Percentiles rank a stretch among this genome's conserved stretches.
These are phyloP conservation scores for Clarkia xantiana DNA, from an alignment of 345 rosid species.

Conservation along the genomic window DNA sequence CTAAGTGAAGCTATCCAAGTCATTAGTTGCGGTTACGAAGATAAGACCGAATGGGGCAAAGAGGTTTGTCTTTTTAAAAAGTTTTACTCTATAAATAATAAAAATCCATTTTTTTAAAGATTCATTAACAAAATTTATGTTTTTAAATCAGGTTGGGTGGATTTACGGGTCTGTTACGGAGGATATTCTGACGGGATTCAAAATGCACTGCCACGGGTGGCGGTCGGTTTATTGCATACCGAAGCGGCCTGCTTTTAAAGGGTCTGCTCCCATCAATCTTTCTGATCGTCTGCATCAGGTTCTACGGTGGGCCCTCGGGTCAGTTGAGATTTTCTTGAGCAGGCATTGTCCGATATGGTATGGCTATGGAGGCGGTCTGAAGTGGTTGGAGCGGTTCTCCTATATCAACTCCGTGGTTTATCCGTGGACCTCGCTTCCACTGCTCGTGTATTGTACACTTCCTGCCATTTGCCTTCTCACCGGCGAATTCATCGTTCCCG, in stretches of 20 bases:
- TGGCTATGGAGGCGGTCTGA: conserved; percentile 57
- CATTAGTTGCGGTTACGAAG: conserved; percentile 61
- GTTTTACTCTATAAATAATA: not conserved
- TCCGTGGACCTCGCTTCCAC: conserved; percentile 55
- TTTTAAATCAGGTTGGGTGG: conserved; percentile 42
- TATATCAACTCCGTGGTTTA: conserved; percentile 49
- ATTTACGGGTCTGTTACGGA: conserved; percentile 74
- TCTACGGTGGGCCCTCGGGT: conserved; percentile 61
- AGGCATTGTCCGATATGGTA: conserved; percentile 67
- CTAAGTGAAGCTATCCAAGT: conserved; percentile 65
- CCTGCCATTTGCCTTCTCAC: conserved; percentile 56
- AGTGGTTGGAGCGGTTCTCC: conserved; percentile 49
- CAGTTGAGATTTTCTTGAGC: conserved; percentile 62
- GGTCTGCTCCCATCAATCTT: conserved; percentile 64
- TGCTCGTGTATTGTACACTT: conserved; percentile 43
- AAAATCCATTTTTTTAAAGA: not conserved
- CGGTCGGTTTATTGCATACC: conserved; percentile 60
- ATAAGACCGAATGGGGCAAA: conserved; percentile 61
- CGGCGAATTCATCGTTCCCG: conserved; percentile 55
- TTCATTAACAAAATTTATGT: not conserved
- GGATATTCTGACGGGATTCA: conserved; percentile 63
- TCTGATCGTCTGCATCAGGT: conserved; percentile 69
- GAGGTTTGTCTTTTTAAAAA: conserved; percentile 19
- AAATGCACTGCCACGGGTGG: conserved; percentile 77
- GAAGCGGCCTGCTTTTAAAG: conserved; percentile 47